phyloP scores from a whole-genome alignment of 305 asterid genomes.

The Fraxinus sp. region DNA sequence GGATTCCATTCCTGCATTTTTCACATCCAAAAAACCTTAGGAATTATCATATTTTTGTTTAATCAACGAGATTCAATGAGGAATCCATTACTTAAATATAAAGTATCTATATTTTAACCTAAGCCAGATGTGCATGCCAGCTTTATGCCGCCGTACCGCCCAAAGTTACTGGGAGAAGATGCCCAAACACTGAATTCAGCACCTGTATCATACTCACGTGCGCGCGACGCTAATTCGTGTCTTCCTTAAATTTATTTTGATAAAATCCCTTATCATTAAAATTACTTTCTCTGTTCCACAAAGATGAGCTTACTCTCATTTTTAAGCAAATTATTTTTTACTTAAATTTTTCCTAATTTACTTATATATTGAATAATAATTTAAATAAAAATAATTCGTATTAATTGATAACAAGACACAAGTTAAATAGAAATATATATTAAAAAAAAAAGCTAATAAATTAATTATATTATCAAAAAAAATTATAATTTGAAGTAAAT shows the following conservation, averaged over 20 bases:
- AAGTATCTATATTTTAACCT: background rate
- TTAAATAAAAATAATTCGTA: too few species aligned
- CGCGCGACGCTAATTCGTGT: background rate
- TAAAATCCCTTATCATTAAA: background rate
- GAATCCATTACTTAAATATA: background rate
- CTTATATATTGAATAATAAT: too few species aligned
- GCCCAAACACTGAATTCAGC: background rate
- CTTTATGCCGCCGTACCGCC: background rate
- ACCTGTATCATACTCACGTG: background rate
- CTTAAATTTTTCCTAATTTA: too few species aligned
- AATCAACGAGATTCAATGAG: background rate
- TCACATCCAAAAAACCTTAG: background rate
- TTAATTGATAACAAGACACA: too few species aligned
- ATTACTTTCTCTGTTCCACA: background rate
- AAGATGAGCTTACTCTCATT: too few species aligned
- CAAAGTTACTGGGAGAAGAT: background rate
- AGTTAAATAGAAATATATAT: too few species aligned
- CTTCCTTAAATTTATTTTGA: background rate
- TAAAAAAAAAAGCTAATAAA: too few species aligned
- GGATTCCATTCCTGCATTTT: constrained; percentile 69
- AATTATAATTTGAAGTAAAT: too few species aligned
- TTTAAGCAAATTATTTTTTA: too few species aligned
- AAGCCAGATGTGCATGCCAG: background rate
- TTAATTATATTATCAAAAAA: too few species aligned
- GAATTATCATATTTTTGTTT: background rate